A percentile compares a stretch with the other conserved stretches of the same genome.
These are phyloP conservation scores for Rubia yunnanensis DNA, from an alignment of 257 asterid species.

Conservation along the genomic window DNA sequence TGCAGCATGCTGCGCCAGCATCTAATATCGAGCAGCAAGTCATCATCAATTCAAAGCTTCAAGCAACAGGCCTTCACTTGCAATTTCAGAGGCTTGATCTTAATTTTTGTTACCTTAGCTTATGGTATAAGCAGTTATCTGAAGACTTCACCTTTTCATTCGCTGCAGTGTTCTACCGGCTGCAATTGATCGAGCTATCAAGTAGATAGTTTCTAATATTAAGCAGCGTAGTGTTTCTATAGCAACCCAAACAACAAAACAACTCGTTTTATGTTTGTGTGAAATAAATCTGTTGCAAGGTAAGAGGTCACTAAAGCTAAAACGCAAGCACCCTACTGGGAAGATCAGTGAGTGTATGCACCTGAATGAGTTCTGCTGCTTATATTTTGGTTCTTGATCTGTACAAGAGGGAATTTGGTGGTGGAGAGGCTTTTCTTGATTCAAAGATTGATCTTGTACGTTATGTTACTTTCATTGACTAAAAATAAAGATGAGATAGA, in stretches of 20 bases:
- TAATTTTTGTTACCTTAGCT: background rate
- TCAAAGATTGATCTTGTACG: too few species aligned
- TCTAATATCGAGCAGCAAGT: slow-evolving; percentile 88
- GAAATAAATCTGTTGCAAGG: too few species aligned
- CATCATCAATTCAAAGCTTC: slow-evolving; percentile 74
- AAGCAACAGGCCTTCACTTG: slow-evolving; percentile 48
- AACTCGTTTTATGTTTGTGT: slow-evolving; percentile 85
- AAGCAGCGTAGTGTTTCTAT: slow-evolving; percentile 95
- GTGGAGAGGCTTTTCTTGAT: too few species aligned
- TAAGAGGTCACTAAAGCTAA: too few species aligned
- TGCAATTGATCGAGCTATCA: slow-evolving; percentile 93
- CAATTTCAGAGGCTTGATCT: slow-evolving; percentile 75
- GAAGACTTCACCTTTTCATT: slow-evolving; percentile 11
- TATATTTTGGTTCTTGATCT: too few species aligned
- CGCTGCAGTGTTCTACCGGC: slow-evolving; percentile 72
- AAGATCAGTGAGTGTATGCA: too few species aligned
- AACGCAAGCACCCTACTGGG: too few species aligned
- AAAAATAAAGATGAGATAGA: too few species aligned
- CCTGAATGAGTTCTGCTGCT: too few species aligned
- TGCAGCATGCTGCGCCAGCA: slow-evolving; percentile 66
- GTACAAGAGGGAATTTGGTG: too few species aligned
- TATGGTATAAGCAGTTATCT: background rate
- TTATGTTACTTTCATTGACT: too few species aligned
- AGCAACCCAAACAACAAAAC: slow-evolving; percentile 94
- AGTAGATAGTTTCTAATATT: slow-evolving; percentile 78